Percentiles rank a stretch among this genome's conserved stretches.
Conservation (phyloP, 192 early-diverging fungal species). For the Mortierella alpina region DNA sequence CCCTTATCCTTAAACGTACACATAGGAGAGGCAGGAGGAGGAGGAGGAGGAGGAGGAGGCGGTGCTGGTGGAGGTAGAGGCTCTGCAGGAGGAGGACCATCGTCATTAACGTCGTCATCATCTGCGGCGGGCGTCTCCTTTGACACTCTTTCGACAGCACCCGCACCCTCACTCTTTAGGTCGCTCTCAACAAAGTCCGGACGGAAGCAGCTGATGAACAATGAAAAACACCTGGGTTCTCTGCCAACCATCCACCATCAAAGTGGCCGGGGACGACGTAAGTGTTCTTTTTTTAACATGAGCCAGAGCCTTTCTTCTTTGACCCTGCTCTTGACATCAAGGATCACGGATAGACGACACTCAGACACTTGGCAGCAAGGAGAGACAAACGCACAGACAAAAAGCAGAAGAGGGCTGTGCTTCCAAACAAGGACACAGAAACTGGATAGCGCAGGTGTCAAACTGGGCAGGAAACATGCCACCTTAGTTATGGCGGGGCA, state of each 20-base stretch:
- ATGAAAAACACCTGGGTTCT: conserved; percentile 35
- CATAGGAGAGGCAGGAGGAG: conserved; percentile 11
- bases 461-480: too few relatives aligned
- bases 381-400: too few relatives aligned
- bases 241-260: conserved; percentile 40
- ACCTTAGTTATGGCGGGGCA: too few relatives aligned
- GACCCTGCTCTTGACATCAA: too few relatives aligned
- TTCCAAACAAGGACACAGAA: too few relatives aligned
- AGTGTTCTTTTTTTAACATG: background rate
- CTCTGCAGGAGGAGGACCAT: background rate
- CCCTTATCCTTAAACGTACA: conserved; percentile 12
- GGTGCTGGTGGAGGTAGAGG: background rate
- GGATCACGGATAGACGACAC: too few relatives aligned
- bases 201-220: conserved; percentile 12
- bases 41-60: background rate
- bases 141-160: conserved; percentile 3
- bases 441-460: too few relatives aligned
- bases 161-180: conserved; percentile 9
- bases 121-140: conserved; percentile 5
- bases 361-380: too few relatives aligned
- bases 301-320: too few relatives aligned
- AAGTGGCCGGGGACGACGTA: conserved; percentile 39
- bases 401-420: too few relatives aligned
- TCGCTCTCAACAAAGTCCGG: conserved; percentile 37
- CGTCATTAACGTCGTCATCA: background rate